Percentiles rank a stretch among this genome's conserved stretches.
Evolutionary conservation across 257 asterid species (phyloP).

Genomic region (Rubia yunnanensis): DNA sequence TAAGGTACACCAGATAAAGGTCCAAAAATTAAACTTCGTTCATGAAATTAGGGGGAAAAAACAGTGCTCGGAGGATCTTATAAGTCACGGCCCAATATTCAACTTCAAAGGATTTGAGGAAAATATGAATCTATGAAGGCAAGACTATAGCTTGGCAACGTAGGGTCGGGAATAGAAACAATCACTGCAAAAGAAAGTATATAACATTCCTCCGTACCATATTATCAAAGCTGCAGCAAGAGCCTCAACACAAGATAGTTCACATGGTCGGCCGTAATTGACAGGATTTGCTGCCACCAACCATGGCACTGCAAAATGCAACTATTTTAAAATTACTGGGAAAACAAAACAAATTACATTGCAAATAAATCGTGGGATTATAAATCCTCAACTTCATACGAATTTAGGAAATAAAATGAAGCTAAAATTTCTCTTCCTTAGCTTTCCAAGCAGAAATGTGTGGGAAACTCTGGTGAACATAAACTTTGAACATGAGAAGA

Average conservation of each 20-base stretch:
- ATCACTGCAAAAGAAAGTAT: background rate
- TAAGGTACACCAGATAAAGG: conserved; percentile 3
- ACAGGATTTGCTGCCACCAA: conserved; percentile 99
- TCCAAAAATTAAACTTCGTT: background rate
- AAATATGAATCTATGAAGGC: background rate
- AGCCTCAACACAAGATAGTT: conserved; percentile 98
- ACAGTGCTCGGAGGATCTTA: background rate
- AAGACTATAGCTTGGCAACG: background rate
- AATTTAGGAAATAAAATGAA: background rate
- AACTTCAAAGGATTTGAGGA: background rate
- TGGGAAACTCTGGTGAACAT: background rate
- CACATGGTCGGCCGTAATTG: conserved; percentile 90
- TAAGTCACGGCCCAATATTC: background rate
- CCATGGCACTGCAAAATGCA: conserved; percentile 73
- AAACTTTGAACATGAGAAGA: background rate
- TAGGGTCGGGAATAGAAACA: background rate
- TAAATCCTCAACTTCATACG: background rate
- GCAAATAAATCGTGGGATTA: background rate
- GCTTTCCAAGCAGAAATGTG: background rate
- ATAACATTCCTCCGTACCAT: conserved; percentile 42
- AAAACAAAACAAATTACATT: background rate
- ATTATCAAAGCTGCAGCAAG: conserved; percentile 88
- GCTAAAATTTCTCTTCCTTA: background rate
- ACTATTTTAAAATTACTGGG: background rate
- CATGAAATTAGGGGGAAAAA: background rate